These are phyloP conservation scores for Acanthamoeba royreba DNA, from an alignment of 208 protist species.

Conservation along the genomic window DNA sequence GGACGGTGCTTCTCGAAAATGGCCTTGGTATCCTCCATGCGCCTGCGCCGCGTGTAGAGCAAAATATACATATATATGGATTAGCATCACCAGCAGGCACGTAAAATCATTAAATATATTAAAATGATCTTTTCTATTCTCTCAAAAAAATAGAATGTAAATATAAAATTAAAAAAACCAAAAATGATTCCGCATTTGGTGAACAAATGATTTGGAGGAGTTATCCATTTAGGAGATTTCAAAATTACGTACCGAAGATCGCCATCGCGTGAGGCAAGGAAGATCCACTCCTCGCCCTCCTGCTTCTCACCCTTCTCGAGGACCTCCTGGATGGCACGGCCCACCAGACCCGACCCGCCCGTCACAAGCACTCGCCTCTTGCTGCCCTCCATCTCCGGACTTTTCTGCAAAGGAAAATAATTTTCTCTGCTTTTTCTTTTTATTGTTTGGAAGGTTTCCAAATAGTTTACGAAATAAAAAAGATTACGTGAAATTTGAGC, in stretches of 20 bases:
- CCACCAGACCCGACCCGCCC: constrained; percentile 89
- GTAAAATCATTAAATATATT: not conserved
- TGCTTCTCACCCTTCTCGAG: constrained; percentile 34
- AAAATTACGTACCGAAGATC: constrained; percentile 79
- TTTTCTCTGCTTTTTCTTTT: too few relatives aligned
- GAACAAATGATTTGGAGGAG: too few relatives aligned
- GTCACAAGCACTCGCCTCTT: constrained; percentile 85
- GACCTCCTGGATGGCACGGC: constrained; percentile 80
- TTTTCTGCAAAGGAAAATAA: too few relatives aligned
- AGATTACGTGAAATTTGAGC: too few relatives aligned
- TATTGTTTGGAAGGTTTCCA: too few relatives aligned
- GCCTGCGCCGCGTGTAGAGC: not conserved
- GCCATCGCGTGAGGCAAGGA: constrained; percentile 83
- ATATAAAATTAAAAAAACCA: too few relatives aligned
- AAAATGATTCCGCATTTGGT: too few relatives aligned
- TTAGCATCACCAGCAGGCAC: not conserved
- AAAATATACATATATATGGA: too few relatives aligned
- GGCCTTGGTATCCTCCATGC: constrained; percentile 63
- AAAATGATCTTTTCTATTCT: too few relatives aligned
- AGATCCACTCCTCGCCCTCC: constrained; percentile 79
- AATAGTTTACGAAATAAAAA: too few relatives aligned
- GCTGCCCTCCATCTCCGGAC: not conserved
- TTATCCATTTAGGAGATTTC: too few relatives aligned
- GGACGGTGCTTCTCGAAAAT: constrained; percentile 87
- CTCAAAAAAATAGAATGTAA: too few relatives aligned